Conservation (phyloP, 441 rosid genomes). For the Francoa sonchifolia region DNA sequence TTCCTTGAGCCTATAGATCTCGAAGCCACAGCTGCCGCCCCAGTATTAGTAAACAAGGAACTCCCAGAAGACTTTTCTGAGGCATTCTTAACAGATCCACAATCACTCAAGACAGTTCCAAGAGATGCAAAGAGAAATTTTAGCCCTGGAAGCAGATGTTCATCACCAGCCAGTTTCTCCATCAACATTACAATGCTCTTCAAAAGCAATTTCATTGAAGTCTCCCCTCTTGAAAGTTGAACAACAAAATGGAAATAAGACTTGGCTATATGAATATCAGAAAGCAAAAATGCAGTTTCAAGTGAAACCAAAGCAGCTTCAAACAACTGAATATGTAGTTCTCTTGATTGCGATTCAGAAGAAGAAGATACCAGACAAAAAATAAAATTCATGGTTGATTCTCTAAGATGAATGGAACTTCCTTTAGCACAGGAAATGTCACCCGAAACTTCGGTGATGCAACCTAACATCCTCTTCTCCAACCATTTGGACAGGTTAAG, state of each 20-base stretch:
- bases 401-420: slow-evolving; percentile 63
- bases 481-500: slow-evolving; percentile 68
- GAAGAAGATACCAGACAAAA: slow-evolving; percentile 47
- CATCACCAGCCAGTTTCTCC: slow-evolving; percentile 72
- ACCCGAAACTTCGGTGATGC: slow-evolving; percentile 37
- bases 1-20: slow-evolving; percentile 64
- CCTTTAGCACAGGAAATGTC: slow-evolving; percentile 46
- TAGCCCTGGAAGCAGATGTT: slow-evolving; percentile 71
- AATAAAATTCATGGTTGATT: slow-evolving; percentile 78
- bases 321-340: slow-evolving; percentile 67
- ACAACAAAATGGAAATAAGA: slow-evolving; percentile 74
- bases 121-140: slow-evolving; percentile 82
- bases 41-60: slow-evolving; percentile 36
- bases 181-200: slow-evolving; percentile 58
- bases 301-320: slow-evolving; percentile 80
- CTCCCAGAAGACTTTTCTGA: slow-evolving; percentile 39
- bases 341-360: slow-evolving; percentile 33
- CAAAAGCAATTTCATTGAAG: slow-evolving; percentile 54
- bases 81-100: slow-evolving; percentile 41
- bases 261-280: slow-evolving; percentile 70
- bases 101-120: slow-evolving; percentile 62
- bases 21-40: slow-evolving; percentile 38
- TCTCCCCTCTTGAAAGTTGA: slow-evolving; percentile 74
- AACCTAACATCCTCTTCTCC: slow-evolving; percentile 88
- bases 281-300: slow-evolving; percentile 74